A percentile compares a stretch with the other conserved stretches of the same genome.
Evolutionary conservation across 345 rosid genomes (phyloP).

Genomic region (Sonneratia alba): DNA sequence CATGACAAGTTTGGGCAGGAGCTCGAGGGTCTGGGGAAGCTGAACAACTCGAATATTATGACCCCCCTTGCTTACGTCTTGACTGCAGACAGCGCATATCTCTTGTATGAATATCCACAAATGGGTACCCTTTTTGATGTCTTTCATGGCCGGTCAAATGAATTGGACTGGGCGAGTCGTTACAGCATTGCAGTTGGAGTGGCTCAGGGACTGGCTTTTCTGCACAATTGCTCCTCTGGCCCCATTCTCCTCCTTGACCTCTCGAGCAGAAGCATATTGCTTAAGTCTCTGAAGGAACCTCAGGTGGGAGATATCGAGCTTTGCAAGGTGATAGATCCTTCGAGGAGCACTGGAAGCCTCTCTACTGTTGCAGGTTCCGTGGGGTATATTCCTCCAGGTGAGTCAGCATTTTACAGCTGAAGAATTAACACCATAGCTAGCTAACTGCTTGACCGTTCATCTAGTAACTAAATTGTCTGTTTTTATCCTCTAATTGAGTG

Average conservation of each 20-base stretch:
- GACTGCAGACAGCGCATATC: slow-evolving; percentile 54
- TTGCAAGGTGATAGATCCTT: slow-evolving; percentile 70
- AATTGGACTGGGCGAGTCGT: slow-evolving; percentile 78
- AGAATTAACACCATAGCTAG: neutral
- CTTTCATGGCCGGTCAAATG: slow-evolving; percentile 43
- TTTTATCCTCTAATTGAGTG: too few species aligned
- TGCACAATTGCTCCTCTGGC: slow-evolving; percentile 54
- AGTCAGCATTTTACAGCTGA: slow-evolving; percentile 5
- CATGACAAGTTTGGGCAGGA: slow-evolving; percentile 53
- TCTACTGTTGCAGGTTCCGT: slow-evolving; percentile 81
- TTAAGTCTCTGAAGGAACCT: slow-evolving; percentile 71
- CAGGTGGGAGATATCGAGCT: slow-evolving; percentile 78
- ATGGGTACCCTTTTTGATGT: slow-evolving; percentile 48
- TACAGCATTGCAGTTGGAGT: slow-evolving; percentile 74
- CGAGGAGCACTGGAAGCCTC: slow-evolving; percentile 77
- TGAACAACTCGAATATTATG: slow-evolving; percentile 73
- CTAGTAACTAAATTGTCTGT: neutral
- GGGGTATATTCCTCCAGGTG: slow-evolving; percentile 85
- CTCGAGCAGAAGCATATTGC: slow-evolving; percentile 63
- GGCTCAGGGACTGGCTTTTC: slow-evolving; percentile 76
- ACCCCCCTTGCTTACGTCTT: slow-evolving; percentile 74
- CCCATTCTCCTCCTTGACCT: slow-evolving; percentile 74
- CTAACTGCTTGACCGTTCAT: neutral
- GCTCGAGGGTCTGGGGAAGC: slow-evolving; percentile 59
- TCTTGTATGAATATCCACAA: slow-evolving; percentile 55